A percentile compares a stretch with the other conserved stretches of the same genome.
These are phyloP conservation scores for Cercospora berteroae DNA, from an alignment of 2,329 filamentous ascomycete species.

Conservation along the genomic window DNA sequence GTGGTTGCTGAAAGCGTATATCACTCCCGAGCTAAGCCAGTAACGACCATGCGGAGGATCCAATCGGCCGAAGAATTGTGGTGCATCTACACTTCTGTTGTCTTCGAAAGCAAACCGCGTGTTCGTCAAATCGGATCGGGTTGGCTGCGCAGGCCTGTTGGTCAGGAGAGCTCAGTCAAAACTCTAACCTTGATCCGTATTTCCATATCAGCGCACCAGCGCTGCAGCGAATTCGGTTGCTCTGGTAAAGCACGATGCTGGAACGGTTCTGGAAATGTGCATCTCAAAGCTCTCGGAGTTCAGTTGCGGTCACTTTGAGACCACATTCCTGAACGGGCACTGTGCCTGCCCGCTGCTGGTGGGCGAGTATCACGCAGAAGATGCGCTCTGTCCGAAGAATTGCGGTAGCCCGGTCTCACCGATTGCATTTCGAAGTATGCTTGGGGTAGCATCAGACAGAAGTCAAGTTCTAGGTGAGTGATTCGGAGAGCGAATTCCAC, in stretches of 20 bases:
- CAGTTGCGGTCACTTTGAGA: slow-evolving; percentile 21
- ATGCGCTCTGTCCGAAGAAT: slow-evolving; percentile 13
- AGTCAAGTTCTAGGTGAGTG: slow-evolving; percentile 6
- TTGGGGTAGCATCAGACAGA: slow-evolving; percentile 9
- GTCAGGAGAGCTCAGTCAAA: slow-evolving; percentile 9
- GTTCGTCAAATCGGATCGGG: neutral
- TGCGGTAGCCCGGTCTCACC: slow-evolving; percentile 13
- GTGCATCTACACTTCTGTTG: neutral
- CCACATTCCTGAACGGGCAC: slow-evolving; percentile 21
- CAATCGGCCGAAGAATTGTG: neutral
- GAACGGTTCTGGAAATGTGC: slow-evolving; percentile 17
- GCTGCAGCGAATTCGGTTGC: neutral
- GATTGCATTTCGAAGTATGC: slow-evolving; percentile 8
- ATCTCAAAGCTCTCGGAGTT: slow-evolving; percentile 17
- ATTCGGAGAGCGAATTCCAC: neutral
- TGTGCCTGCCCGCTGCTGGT: slow-evolving; percentile 22
- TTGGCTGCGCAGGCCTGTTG: slow-evolving; percentile 4
- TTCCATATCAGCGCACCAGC: neutral
- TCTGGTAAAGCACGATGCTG: slow-evolving; percentile 4
- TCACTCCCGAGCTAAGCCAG: neutral
- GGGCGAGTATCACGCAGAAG: slow-evolving; percentile 13
- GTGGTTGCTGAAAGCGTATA: neutral
- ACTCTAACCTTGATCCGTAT: neutral
- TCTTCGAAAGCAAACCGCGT: neutral
- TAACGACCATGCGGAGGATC: neutral